These are phyloP conservation scores for Vitis rotundifolia DNA, from an alignment of 164 flowering plant species.

Conservation along the genomic window DNA sequence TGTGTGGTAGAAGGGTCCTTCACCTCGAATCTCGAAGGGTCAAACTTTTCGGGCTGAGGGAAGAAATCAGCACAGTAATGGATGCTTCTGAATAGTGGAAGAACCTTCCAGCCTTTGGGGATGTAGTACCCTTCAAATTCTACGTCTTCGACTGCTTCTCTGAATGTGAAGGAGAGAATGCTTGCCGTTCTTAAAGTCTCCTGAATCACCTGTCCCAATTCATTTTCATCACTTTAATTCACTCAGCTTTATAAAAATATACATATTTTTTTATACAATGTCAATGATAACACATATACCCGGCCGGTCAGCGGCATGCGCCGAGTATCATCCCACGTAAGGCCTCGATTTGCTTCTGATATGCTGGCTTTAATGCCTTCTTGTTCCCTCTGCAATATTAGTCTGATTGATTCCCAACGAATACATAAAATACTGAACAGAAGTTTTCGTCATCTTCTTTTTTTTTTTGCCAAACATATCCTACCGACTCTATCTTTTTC, in stretches of 20 bases:
- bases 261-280: background rate
- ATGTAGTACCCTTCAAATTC: conserved; percentile 80
- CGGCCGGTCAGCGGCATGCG: conserved; percentile 68
- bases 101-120: conserved; percentile 96
- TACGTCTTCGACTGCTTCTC: conserved; percentile 88
- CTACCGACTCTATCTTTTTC: too few relatives aligned
- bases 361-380: conserved; percentile 44
- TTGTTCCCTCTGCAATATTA: conserved; percentile 66
- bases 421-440: too few relatives aligned
- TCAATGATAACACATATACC: conserved; percentile 32
- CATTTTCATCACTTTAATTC: too few relatives aligned
- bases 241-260: background rate
- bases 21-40: conserved; percentile 96
- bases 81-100: conserved; percentile 88
- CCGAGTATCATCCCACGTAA: conserved; percentile 80
- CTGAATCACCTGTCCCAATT: conserved; percentile 57
- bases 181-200: conserved; percentile 78
- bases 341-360: conserved; percentile 42
- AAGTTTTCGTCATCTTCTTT: too few relatives aligned
- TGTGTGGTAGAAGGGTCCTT: background rate
- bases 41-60: conserved; percentile 80
- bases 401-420: too few relatives aligned
- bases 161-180: conserved; percentile 78
- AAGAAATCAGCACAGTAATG: conserved; percentile 75
- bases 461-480: too few relatives aligned